Base-by-base conservation (phyloP, 1,284 basidiomycete genomes). In the Ustilago loliicola region DNA sequence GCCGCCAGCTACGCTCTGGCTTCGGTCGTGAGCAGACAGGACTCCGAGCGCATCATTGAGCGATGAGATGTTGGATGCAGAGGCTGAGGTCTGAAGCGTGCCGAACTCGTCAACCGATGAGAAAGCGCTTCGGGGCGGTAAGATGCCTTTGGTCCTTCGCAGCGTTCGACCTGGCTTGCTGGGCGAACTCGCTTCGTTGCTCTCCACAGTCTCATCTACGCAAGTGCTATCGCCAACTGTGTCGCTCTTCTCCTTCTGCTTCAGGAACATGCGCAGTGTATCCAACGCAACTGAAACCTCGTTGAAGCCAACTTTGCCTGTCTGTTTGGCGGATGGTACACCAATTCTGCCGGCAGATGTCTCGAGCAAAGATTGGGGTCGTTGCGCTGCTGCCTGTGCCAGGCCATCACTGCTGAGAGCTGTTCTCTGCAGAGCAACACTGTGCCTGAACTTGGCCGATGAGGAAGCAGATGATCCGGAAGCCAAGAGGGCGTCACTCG, bases 361-460 rank as follows among this genome's bases (percentile, higher is more conserved):
- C n/a, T 65, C 64, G n/a, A 68, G 53, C 52, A 61, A 25, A 2
- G 71, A 73, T 6, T 66, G 61, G 13, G 71, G 66, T 23, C 66
- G 32, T n/a, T 52, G 52, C 3, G 23, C 1, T 2, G 29, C 3
- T 5, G 19, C 27, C n/a, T 30, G 25, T 1, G 1, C n/a, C 19
- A 30, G 4, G 0, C 52, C 72, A 8, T 72, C 60, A 42, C 61
- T 59, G 19, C 48, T 65, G n/a, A 52, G 30, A 3, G 57, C 52
- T 0, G 45, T 38, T 4, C 58, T 51, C 38, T 47, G 58, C 29
- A 65, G n/a, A 32, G 50, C 53, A 3, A 61, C 40, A 27, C 54
- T 61, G 47, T 65, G 53, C 32, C 54, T 45, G 2, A 51, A 47
- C 3, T 50, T 64, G 1, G 58, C 19, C 11, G 54, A 23, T n/a